Conservation (phyloP, 352 stramenopile species). For the Pythium monospermum region DNA sequence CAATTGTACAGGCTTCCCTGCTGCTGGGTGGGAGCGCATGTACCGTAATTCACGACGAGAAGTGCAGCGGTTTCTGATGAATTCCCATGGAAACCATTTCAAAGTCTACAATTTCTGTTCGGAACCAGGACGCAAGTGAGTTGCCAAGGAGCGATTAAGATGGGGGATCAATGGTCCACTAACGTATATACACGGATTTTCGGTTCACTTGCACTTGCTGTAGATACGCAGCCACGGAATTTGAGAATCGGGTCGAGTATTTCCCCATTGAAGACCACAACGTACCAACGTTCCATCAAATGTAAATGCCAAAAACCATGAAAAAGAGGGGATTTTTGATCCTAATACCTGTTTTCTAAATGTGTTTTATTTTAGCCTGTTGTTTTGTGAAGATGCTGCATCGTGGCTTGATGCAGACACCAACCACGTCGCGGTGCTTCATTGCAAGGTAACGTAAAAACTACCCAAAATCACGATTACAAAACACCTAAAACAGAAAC, state of each 20-base stretch:
- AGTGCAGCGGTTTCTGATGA: constrained; percentile 48
- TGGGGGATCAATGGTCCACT: background rate
- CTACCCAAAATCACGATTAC: constrained; percentile 58
- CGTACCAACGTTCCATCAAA: constrained; percentile 56
- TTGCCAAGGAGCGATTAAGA: background rate
- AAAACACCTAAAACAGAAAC: too few species aligned
- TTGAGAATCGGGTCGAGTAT: constrained; percentile 38
- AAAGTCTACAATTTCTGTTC: constrained; percentile 80
- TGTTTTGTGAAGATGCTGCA: constrained; percentile 69
- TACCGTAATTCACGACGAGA: constrained; percentile 61
- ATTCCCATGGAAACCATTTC: constrained; percentile 45
- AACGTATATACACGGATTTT: background rate
- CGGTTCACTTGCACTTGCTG: background rate
- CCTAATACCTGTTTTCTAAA: background rate
- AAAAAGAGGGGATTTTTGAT: background rate
- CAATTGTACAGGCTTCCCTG: constrained; percentile 45
- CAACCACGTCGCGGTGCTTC: constrained; percentile 47
- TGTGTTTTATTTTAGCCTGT: constrained; percentile 26
- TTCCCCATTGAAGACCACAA: constrained; percentile 77
- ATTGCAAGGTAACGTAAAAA: constrained; percentile 52
- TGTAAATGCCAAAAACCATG: constrained; percentile 25
- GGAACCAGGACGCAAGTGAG: constrained; percentile 41
- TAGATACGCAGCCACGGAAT: constrained; percentile 51
- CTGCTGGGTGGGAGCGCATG: constrained; percentile 44
- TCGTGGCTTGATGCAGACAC: constrained; percentile 43